Evolutionary conservation across 805 yeast species (phyloP).

Genomic region (Debaryomyces hansenii): DNA sequence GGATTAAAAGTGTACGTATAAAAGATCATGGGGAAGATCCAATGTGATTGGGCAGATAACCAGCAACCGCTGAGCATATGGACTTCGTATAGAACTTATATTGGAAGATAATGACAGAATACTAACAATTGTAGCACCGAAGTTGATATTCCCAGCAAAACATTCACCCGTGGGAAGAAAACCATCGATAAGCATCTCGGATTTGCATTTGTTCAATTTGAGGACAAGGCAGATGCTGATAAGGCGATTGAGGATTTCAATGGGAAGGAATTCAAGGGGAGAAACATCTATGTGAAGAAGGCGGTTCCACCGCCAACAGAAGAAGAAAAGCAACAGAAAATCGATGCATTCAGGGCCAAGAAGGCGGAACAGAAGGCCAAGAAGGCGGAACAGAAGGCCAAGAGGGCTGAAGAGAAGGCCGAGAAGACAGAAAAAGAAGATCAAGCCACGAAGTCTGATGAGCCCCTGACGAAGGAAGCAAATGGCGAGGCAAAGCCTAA

Average conservation of each 20-base stretch:
- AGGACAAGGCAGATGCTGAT: conserved; percentile 43
- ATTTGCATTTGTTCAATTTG: conserved; percentile 60
- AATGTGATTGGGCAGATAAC: not conserved
- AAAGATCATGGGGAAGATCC: not conserved
- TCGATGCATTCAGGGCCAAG: conserved; percentile 33
- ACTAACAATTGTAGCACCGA: conserved; percentile 29
- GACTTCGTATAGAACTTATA: too few species aligned
- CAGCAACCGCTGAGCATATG: too few species aligned
- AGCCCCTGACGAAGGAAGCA: not conserved
- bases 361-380: conserved; percentile 16
- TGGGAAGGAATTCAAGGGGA: conserved; percentile 44
- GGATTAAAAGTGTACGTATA: conserved; percentile 43
- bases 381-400: conserved; percentile 17
- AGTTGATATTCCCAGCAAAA: conserved; percentile 53
- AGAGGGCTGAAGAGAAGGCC: conserved; percentile 5
- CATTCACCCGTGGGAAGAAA: conserved; percentile 31
- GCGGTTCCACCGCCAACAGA: conserved; percentile 55
- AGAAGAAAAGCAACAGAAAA: conserved; percentile 40
- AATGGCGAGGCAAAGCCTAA: conserved; percentile 1
- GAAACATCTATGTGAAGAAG: conserved; percentile 51
- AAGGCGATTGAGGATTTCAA: conserved; percentile 42
- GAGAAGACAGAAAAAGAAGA: conserved; percentile 5
- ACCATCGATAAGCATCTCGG: conserved; percentile 50
- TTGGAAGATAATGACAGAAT: not conserved
- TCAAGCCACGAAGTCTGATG: not conserved